Evolutionary conservation across 2,329 filamentous ascomycete species (phyloP).

Genomic region (Metarhizium anisopliae): DNA sequence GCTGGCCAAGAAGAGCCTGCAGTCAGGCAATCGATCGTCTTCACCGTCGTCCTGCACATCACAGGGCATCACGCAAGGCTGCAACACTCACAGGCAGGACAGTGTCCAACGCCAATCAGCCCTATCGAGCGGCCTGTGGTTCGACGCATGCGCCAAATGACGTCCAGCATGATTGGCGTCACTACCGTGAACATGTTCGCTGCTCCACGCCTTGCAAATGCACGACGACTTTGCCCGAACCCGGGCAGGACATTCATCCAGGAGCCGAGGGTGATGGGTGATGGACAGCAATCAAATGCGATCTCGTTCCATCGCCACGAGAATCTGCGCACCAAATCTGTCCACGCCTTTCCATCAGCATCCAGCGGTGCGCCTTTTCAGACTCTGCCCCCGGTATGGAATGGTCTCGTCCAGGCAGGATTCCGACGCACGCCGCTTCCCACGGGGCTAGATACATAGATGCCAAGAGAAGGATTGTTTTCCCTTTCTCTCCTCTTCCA

Average conservation of each 20-base stretch:
- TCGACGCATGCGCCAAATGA: neutral
- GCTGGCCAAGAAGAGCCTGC: no score
- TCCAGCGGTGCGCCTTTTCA: neutral
- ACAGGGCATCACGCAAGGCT: no score
- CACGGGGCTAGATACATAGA: no score
- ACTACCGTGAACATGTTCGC: neutral
- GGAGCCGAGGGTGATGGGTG: neutral
- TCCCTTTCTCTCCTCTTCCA: no score
- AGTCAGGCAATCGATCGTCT: no score
- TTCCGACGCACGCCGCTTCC: no score
- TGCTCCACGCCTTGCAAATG: neutral
- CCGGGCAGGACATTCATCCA: neutral
- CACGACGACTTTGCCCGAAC: neutral
- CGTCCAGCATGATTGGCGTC: neutral
- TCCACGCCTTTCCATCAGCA: neutral
- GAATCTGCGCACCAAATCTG: neutral
- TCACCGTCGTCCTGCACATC: no score
- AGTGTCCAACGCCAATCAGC: neutral
- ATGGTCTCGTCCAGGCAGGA: no score
- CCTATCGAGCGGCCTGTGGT: neutral
- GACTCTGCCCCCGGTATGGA: neutral
- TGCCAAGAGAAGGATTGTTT: no score
- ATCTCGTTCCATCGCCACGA: no score
- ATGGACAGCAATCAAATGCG: no score
- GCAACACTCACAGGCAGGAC: no score